Base-by-base conservation (phyloP, 2,329 filamentous ascomycete species). In the Penicillium sp. region DNA sequence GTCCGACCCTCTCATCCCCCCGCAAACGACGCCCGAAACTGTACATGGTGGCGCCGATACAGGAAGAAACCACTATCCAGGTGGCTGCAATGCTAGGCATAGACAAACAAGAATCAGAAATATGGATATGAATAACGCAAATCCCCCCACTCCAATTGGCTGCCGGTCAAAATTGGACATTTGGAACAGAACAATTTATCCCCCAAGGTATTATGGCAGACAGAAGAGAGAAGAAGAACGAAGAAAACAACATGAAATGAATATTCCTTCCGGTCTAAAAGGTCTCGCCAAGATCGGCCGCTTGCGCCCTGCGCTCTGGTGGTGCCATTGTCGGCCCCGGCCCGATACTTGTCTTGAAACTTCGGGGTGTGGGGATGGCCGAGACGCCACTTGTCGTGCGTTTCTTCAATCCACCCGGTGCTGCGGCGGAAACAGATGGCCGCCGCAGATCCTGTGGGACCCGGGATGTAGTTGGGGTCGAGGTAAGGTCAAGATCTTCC, bases 201-300 rank as follows among this genome's bases (percentile, higher is more conserved):
- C 36, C 36, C n/a, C n/a, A n/a, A 19, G 21, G 21, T 13, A 11
- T 21, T 19, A 39, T 39, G 16, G 48, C 36, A 44, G 14, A 52
- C 52, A 31, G n/a, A n/a, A n/a, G n/a, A n/a, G n/a, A n/a, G n/a
- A n/a, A n/a, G n/a, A n/a, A n/a, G n/a, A n/a, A n/a, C n/a, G n/a
- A n/a, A n/a, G n/a, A n/a, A n/a, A n/a, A n/a, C n/a, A 14, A 48
- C 45, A 48, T 37, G 44, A 44, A 49, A 54, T 51, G 37, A 58
- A 50, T 18, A n/a, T 26, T 42, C n/a, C 31, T 13, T 48, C 46
- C 18, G 36, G 44, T 47, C 71, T 73, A 85, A 69, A 80, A 85
- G n/a, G 81, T 83, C 71, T 85, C 82, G 37, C 83, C 83, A 42
- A 83, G 72, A 53, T 81, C 80, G 68, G 75, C 81, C 65, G 81